A percentile compares a stretch with the other conserved stretches of the same genome.
Conservation (phyloP, 2,329 filamentous ascomycete species). For the Penicillium sp. region DNA sequence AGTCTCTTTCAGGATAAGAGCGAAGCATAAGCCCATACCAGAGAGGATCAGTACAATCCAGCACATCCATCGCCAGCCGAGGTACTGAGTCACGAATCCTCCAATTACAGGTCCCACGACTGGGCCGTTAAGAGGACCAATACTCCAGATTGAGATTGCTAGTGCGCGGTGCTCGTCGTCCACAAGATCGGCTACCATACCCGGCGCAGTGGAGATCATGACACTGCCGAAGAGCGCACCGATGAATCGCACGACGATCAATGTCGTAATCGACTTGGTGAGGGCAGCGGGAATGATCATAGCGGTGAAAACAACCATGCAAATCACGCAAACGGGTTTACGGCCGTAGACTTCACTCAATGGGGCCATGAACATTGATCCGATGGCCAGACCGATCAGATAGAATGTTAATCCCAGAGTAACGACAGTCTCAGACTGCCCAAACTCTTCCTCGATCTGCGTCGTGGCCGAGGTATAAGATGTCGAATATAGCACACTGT, state of each 20-base stretch:
- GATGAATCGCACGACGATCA: constrained; percentile 74
- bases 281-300: constrained; percentile 72
- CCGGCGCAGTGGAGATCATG: constrained; percentile 81
- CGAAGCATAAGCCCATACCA: constrained; percentile 60
- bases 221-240: constrained; percentile 73
- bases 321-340: constrained; percentile 64
- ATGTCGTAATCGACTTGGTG: constrained; percentile 64
- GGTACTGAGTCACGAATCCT: constrained; percentile 68
- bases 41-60: constrained; percentile 77
- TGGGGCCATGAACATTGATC: constrained; percentile 72
- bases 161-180: constrained; percentile 75
- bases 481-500: constrained; percentile 70
- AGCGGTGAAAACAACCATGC: constrained; percentile 64
- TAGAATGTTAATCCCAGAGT: constrained; percentile 79
- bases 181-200: constrained; percentile 81
- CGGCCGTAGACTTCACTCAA: constrained; percentile 53
- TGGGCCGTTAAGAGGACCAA: constrained; percentile 81
- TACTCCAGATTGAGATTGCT: constrained; percentile 79
- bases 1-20: constrained; percentile 68
- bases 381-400: constrained; percentile 70
- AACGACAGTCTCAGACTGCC: constrained; percentile 58
- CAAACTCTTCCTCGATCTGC: constrained; percentile 69
- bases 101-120: constrained; percentile 70
- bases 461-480: constrained; percentile 73
- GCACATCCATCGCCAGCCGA: constrained; percentile 87